Evolutionary conservation across 2,329 filamentous ascomycete genomes (phyloP).

Genomic region (Colletotrichum spinosum): DNA sequence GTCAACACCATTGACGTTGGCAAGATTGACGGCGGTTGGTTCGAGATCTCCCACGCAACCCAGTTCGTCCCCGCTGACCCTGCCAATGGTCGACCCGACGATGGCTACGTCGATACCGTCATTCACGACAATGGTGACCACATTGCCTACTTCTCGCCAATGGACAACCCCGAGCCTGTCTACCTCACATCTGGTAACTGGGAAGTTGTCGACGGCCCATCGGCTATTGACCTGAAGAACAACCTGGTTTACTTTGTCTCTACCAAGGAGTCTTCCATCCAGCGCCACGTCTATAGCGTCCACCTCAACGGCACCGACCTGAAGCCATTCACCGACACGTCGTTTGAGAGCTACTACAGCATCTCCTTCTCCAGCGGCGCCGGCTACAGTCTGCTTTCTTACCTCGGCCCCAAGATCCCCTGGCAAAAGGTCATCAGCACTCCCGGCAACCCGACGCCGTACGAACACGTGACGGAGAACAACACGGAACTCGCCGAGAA

Average conservation of each 20-base stretch:
- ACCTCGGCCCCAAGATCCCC: constrained; percentile 86
- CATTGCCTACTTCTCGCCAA: constrained; percentile 89
- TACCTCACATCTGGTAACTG: constrained; percentile 90
- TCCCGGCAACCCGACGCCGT: constrained; percentile 72
- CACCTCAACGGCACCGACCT: constrained; percentile 83
- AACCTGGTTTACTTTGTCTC: constrained; percentile 93
- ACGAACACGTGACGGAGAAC: constrained; percentile 80
- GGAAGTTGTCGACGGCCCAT: constrained; percentile 90
- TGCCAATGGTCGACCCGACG: constrained; percentile 77
- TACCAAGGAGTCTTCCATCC: constrained; percentile 87
- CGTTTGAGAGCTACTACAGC: constrained; percentile 80
- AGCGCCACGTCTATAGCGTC: constrained; percentile 93
- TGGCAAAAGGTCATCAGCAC: constrained; percentile 93
- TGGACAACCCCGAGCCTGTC: constrained; percentile 84
- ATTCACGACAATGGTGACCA: constrained; percentile 91
- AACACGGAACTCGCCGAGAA: constrained; percentile 78
- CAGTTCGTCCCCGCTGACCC: constrained; percentile 88
- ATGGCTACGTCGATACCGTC: constrained; percentile 94
- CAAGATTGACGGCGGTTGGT: constrained; percentile 94
- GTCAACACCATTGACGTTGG: constrained; percentile 84
- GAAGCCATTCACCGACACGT: constrained; percentile 78
- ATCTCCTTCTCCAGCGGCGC: constrained; percentile 87
- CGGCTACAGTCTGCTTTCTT: constrained; percentile 86
- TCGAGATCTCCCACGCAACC: constrained; percentile 90
- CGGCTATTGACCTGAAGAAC: constrained; percentile 83